Conservation (phyloP, 108 stramenopile species). For the Nitzschia palea region DNA sequence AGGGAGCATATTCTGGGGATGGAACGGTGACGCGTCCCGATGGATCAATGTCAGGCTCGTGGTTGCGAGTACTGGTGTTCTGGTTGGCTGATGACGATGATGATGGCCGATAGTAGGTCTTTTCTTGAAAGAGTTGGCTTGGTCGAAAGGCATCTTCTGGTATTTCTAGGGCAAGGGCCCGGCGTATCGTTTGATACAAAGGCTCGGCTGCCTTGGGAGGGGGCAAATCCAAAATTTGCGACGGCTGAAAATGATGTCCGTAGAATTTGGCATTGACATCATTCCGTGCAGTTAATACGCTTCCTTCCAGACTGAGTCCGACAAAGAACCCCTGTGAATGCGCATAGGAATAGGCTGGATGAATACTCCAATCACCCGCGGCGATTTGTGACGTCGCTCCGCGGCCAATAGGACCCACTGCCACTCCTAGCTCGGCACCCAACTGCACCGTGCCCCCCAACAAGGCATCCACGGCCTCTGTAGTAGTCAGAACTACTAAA, state of each 20-base stretch:
- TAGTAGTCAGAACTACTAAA: constrained; percentile 76
- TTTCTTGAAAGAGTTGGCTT: constrained; percentile 31
- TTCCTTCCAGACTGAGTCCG: constrained; percentile 81
- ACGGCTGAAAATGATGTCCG: constrained; percentile 37
- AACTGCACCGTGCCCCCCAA: constrained; percentile 57
- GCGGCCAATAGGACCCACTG: constrained; percentile 82
- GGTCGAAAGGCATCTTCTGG: constrained; percentile 45
- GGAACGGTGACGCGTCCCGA: constrained; percentile 4
- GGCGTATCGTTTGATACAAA: constrained; percentile 67
- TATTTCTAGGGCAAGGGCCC: constrained; percentile 38
- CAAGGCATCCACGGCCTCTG: constrained; percentile 75
- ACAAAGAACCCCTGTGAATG: constrained; percentile 86
- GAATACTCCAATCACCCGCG: constrained; percentile 51
- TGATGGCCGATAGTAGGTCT: not conserved
- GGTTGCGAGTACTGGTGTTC: not conserved
- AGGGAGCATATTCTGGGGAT: not conserved
- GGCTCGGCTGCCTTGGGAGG: constrained; percentile 78
- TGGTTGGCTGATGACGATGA: not conserved
- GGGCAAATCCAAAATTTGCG: constrained; percentile 51
- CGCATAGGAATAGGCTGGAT: constrained; percentile 80
- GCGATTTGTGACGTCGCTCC: constrained; percentile 52
- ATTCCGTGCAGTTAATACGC: constrained; percentile 53
- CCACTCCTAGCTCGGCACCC: constrained; percentile 82
- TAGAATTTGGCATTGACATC: constrained; percentile 92
- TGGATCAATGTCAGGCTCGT: not conserved